These are phyloP conservation scores for Neurospora sp. DNA, from an alignment of 495 filamentous ascomycete genomes.

Conservation along the genomic window DNA sequence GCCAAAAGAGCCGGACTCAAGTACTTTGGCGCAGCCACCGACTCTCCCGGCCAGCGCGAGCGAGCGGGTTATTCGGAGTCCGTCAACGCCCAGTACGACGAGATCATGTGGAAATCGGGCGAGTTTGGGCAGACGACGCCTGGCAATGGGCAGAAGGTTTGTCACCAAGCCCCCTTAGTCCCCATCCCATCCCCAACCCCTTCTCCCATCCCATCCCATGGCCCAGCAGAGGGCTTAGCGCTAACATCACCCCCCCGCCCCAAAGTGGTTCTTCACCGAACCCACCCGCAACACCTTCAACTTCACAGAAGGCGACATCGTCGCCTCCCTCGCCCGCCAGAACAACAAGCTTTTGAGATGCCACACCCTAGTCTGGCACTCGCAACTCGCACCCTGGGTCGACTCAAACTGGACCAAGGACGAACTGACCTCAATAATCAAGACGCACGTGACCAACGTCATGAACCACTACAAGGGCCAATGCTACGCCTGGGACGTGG, in stretches of 20 bases:
- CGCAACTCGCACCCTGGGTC: conserved; percentile 46
- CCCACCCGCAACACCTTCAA: conserved; percentile 35
- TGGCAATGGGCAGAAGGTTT: conserved; percentile 38
- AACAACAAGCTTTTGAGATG: conserved; percentile 39
- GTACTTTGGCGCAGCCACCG: conserved; percentile 43
- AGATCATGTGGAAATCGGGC: conserved; percentile 27
- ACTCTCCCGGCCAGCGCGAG: conserved; percentile 29
- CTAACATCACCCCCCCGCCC: not conserved
- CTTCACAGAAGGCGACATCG: conserved; percentile 37
- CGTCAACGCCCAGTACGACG: conserved; percentile 19
- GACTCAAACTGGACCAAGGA: conserved; percentile 36
- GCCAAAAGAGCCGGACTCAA: conserved; percentile 31
- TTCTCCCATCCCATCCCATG: not conserved
- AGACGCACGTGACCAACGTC: conserved; percentile 41
- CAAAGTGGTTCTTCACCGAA: conserved; percentile 38
- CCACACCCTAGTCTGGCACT: conserved; percentile 51
- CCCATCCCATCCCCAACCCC: not conserved
- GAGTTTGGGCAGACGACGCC: conserved; percentile 45
- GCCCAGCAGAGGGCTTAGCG: not conserved
- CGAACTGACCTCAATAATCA: conserved; percentile 34
- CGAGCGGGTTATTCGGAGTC: conserved; percentile 18
- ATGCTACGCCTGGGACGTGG: conserved; percentile 50
- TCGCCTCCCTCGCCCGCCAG: conserved; percentile 36
- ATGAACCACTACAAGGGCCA: conserved; percentile 43
- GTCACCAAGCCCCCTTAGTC: not conserved